These are phyloP conservation scores for Vicia faba DNA, from an alignment of 306 rosid genomes.

Conservation along the genomic window DNA sequence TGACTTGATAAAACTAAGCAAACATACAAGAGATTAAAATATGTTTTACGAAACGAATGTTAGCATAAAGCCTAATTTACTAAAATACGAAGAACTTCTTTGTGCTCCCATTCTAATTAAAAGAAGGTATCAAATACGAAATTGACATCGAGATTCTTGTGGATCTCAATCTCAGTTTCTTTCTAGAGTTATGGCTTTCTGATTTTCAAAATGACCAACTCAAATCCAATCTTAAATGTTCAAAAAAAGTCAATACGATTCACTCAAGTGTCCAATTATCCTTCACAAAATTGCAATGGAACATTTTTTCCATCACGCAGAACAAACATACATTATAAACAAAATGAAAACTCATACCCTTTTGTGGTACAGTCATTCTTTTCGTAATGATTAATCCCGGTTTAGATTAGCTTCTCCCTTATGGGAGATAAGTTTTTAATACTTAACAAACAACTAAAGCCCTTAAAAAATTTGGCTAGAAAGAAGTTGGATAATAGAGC, in stretches of 20 bases:
- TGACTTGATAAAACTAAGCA: constrained; percentile 2
- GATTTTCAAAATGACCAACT: constrained; percentile 25
- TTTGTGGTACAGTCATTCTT: background rate
- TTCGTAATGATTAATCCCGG: background rate
- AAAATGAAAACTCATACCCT: background rate
- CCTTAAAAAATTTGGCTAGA: background rate
- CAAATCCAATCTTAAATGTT: constrained; percentile 1
- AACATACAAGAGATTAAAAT: background rate
- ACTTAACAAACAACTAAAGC: background rate
- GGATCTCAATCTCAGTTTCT: constrained; percentile 30
- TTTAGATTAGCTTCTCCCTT: background rate
- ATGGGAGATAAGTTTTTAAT: background rate
- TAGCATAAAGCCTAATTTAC: constrained; percentile 15
- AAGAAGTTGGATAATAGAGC: background rate
- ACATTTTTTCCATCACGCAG: constrained; percentile 1
- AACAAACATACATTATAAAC: background rate
- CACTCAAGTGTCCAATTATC: constrained; percentile 22
- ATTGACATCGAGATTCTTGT: constrained; percentile 2
- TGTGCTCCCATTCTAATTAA: constrained; percentile 15
- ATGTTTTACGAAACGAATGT: constrained; percentile 13
- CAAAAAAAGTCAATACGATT: background rate
- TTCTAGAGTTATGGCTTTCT: constrained; percentile 19
- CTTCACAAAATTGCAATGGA: constrained; percentile 11
- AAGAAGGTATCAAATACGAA: background rate
- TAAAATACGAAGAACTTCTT: background rate